These are phyloP conservation scores for Xylaria nigripes DNA, from an alignment of 495 filamentous ascomycete species.

Conservation along the genomic window DNA sequence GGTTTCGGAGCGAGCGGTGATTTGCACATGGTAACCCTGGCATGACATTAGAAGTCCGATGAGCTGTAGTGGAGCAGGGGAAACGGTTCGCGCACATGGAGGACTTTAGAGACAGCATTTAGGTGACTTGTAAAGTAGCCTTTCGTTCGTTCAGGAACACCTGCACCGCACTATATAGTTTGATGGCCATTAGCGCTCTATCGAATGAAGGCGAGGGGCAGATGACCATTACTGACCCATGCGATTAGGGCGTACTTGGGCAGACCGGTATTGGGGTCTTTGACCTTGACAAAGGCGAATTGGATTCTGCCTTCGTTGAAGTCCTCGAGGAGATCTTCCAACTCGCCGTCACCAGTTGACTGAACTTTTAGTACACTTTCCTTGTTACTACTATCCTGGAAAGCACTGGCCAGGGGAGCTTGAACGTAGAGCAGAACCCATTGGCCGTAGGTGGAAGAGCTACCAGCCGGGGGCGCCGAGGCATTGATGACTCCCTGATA, in stretches of 20 bases:
- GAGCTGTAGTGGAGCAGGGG: not conserved
- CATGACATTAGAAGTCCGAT: slow-evolving; percentile 27
- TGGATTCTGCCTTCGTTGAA: slow-evolving; percentile 95
- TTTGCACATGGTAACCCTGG: slow-evolving; percentile 87
- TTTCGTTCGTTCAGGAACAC: slow-evolving; percentile 95
- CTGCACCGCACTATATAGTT: slow-evolving; percentile 66
- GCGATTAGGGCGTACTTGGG: slow-evolving; percentile 91
- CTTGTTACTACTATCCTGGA: slow-evolving; percentile 76
- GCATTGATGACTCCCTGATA: slow-evolving; percentile 83
- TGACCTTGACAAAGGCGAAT: slow-evolving; percentile 95
- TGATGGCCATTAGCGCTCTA: slow-evolving; percentile 5
- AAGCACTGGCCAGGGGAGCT: slow-evolving; percentile 80
- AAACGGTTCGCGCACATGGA: slow-evolving; percentile 56
- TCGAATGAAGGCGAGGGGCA: slow-evolving; percentile 3
- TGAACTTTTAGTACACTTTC: slow-evolving; percentile 95
- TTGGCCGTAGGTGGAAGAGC: slow-evolving; percentile 48
- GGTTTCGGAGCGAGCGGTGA: slow-evolving; percentile 83
- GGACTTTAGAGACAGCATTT: slow-evolving; percentile 75
- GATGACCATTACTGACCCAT: slow-evolving; percentile 49
- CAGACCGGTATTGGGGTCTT: slow-evolving; percentile 82
- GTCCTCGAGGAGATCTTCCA: slow-evolving; percentile 91
- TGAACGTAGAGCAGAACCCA: slow-evolving; percentile 93
- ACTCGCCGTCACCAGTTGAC: slow-evolving; percentile 85
- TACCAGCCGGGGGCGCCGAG: slow-evolving; percentile 50
- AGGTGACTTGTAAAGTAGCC: slow-evolving; percentile 96